These are phyloP conservation scores for Cladosporium velox DNA, from an alignment of 2,329 filamentous ascomycete genomes.

Conservation along the genomic window DNA sequence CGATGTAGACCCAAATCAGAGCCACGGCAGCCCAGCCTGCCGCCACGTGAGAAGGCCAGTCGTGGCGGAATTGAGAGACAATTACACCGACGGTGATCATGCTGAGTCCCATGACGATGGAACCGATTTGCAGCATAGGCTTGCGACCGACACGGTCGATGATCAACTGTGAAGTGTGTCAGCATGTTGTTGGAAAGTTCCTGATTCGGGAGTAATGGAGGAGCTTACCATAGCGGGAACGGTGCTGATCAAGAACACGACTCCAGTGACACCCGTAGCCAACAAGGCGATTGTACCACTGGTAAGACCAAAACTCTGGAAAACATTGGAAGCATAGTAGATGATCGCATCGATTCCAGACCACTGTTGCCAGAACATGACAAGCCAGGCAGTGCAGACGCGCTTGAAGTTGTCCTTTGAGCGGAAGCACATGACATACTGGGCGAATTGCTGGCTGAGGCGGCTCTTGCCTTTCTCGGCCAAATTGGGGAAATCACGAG, in stretches of 20 bases:
- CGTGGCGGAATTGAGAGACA: slow-evolving; percentile 14
- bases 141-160: slow-evolving; percentile 39
- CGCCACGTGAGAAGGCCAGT: slow-evolving; percentile 15
- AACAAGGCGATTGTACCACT: slow-evolving; percentile 12
- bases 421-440: slow-evolving; percentile 24
- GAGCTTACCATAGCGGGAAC: slow-evolving; percentile 9
- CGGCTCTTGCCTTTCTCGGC: slow-evolving; percentile 16
- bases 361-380: slow-evolving; percentile 36
- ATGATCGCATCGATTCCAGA: slow-evolving; percentile 50
- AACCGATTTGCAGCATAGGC: slow-evolving; percentile 42
- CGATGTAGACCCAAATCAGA: slow-evolving; percentile 32
- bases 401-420: slow-evolving; percentile 29
- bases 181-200: background rate
- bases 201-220: background rate
- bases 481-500: slow-evolving; percentile 25
- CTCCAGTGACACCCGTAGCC: slow-evolving; percentile 14
- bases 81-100: slow-evolving; percentile 31
- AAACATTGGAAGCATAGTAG: slow-evolving; percentile 46
- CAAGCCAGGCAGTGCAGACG: slow-evolving; percentile 26
- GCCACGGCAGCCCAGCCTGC: slow-evolving; percentile 45
- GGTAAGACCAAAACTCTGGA: slow-evolving; percentile 7
- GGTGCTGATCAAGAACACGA: slow-evolving; percentile 14
- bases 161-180: background rate
- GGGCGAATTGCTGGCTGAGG: slow-evolving; percentile 20
- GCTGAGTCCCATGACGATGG: slow-evolving; percentile 16